phyloP scores from a whole-genome alignment of 2,329 filamentous ascomycete genomes.

The Ophiostoma pallidulum region DNA sequence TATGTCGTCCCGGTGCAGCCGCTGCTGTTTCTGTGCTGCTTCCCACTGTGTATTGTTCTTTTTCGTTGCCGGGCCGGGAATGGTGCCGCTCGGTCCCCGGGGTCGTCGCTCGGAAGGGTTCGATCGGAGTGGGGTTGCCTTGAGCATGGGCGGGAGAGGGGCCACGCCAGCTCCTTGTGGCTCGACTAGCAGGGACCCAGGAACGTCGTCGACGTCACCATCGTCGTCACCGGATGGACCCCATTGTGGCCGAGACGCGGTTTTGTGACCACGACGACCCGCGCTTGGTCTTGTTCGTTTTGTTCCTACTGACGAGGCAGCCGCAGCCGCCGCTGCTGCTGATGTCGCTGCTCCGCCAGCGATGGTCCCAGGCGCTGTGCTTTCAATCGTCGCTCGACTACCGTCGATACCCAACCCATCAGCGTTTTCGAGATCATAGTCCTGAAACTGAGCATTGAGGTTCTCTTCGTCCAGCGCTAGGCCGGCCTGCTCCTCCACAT shows the following conservation, averaged over 20 bases:
- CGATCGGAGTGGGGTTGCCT: constrained; percentile 18
- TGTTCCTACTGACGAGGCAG: not conserved
- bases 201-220: constrained; percentile 53
- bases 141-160: constrained; percentile 15
- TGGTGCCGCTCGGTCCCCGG: constrained; percentile 18
- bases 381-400: constrained; percentile 33
- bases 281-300: not conserved
- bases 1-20: constrained; percentile 33
- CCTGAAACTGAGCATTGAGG: constrained; percentile 40
- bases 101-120: constrained; percentile 4
- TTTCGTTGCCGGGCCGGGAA: constrained; percentile 34
- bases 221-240: constrained; percentile 35
- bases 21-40: constrained; percentile 41
- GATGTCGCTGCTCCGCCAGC: not conserved
- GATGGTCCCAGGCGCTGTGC: not conserved
- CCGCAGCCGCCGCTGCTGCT: not conserved
- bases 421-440: constrained; percentile 38
- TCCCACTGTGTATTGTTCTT: constrained; percentile 46
- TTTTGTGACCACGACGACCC: not conserved
- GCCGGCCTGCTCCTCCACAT: constrained; percentile 33
- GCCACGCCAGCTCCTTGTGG: constrained; percentile 15
- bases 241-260: constrained; percentile 12
- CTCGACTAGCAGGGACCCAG: constrained; percentile 54
- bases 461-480: constrained; percentile 45
- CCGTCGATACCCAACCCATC: constrained; percentile 34